Conservation (phyloP, 352 stramenopile genomes). For the Phytopythium sindhum region DNA sequence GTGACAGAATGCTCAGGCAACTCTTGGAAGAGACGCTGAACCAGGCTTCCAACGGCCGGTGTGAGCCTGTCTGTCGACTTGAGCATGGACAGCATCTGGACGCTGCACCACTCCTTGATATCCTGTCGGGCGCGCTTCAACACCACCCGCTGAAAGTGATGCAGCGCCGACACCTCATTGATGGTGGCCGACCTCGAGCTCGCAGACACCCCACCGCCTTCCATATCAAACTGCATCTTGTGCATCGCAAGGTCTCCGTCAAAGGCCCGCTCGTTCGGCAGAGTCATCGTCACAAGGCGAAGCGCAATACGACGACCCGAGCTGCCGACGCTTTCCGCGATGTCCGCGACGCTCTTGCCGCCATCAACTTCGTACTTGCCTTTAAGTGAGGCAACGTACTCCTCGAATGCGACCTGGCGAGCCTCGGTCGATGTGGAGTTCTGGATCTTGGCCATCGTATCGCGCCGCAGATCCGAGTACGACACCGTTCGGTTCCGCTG, state of each 20-base stretch:
- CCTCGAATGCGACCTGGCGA: slow-evolving; percentile 30
- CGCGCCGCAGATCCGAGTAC: slow-evolving; percentile 39
- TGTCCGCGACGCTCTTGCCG: slow-evolving; percentile 28
- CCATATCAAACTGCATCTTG: slow-evolving; percentile 56
- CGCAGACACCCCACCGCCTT: slow-evolving; percentile 15
- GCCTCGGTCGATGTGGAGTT: slow-evolving; percentile 16
- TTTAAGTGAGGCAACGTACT: slow-evolving; percentile 39
- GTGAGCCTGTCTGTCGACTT: slow-evolving; percentile 62
- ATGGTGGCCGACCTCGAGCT: slow-evolving; percentile 14
- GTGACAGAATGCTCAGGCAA: slow-evolving; percentile 54
- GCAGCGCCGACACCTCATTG: slow-evolving; percentile 49
- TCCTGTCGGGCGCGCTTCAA: slow-evolving; percentile 59
- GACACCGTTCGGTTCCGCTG: slow-evolving; percentile 31
- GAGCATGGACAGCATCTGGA: slow-evolving; percentile 80
- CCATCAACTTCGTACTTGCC: slow-evolving; percentile 10
- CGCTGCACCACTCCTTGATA: slow-evolving; percentile 83
- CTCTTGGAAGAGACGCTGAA: slow-evolving; percentile 74
- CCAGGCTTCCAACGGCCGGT: slow-evolving; percentile 53
- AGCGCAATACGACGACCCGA: slow-evolving; percentile 48
- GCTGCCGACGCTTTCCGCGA: slow-evolving; percentile 57
- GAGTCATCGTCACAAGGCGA: slow-evolving; percentile 71
- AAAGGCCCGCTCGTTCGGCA: slow-evolving; percentile 69
- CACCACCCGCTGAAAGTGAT: slow-evolving; percentile 73
- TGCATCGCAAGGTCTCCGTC: slow-evolving; percentile 33
- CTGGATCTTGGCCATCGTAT: slow-evolving; percentile 17